Percentiles rank a stretch among this genome's conserved stretches.
Conservation (phyloP, 1,284 basidiomycete species). For the Laetiporus sulphureus region DNA sequence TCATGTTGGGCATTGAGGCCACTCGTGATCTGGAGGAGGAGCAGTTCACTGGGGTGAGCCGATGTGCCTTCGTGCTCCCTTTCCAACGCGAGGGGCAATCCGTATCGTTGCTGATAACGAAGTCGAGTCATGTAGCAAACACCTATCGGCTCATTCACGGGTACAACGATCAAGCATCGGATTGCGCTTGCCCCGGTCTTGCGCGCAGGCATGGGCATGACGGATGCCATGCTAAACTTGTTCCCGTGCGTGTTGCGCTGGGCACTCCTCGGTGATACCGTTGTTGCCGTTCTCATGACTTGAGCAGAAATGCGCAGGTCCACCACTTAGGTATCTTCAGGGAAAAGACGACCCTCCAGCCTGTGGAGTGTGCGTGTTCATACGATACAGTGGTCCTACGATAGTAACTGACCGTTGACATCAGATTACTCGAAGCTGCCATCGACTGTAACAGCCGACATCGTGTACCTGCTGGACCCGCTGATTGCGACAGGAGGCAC, state of each 20-base stretch:
- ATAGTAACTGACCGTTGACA: too few species aligned
- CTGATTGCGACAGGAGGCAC: conserved; percentile 95
- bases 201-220: conserved; percentile 92
- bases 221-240: conserved; percentile 74
- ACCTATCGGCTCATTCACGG: conserved; percentile 62
- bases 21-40: conserved; percentile 56
- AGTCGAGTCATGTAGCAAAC: conserved; percentile 48
- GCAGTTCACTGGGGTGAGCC: conserved; percentile 54
- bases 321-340: conserved; percentile 89
- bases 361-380: conserved; percentile 75
- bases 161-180: conserved; percentile 59
- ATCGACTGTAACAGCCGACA: conserved; percentile 67
- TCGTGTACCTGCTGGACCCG: conserved; percentile 84
- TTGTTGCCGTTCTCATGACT: neutral
- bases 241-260: conserved; percentile 56
- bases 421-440: conserved; percentile 92
- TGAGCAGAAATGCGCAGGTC: conserved; percentile 63
- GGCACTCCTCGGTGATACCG: conserved; percentile 3
- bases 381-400: neutral
- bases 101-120: too few species aligned
- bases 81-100: too few species aligned
- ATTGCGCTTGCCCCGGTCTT: conserved; percentile 89
- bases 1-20: conserved; percentile 73
- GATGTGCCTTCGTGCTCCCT: neutral
- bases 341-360: conserved; percentile 86